Evolutionary conservation across 2,329 filamentous ascomycete species (phyloP), one percentile per base, ranked within the genome.

Genomic region (Ophiosphaerella narmari): DNA sequence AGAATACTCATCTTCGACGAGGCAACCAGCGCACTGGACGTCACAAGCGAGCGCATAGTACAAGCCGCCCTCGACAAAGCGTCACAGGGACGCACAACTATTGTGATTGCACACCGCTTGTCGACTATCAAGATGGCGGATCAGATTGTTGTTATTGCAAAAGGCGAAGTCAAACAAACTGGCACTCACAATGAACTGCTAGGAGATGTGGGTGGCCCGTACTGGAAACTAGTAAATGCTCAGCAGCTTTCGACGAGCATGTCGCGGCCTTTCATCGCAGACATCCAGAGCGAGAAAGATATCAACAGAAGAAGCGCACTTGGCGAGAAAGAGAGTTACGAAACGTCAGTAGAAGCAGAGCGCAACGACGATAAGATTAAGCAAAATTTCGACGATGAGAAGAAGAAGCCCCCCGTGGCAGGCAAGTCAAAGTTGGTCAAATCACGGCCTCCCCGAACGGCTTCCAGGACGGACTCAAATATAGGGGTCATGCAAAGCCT

Each of bases 1-100:
- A 93, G 90, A 75, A 85, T 97, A 63, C 79, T 97, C 1, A 82
- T 97, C 1, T 86, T 97, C 7, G 93, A 97, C 58, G 93, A 97
- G 73, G 93, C 93, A 7, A 97, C 93, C 0, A 93, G 89, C 36
- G 91, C 91, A 4, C 80, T 97, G 1, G 93, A 97, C 68, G 96
- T 92, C 21, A 92, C 94, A 68, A 94, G 90, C 1, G 93, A 97
- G 76, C 90, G 90, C 36, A 88, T 96, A 7, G 93, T 97, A 2
- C 93, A 97, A 72, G 90, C 89, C 32, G 93, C 93, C 14, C 80
- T 97, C 12, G 91, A 96, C 63, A 87, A 83, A 40, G 92, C 91
- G 23, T 82, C 91, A 1, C 81, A 87, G 54, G 90, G 91, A 21
- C 84, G 93, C 46, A 97, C 93, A 0, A 97, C 93, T 4, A 95